Evolutionary conservation across 352 stramenopile species (phyloP), one percentile per base, ranked within the genome.

Genomic region (Phytophthora palmivora): DNA sequence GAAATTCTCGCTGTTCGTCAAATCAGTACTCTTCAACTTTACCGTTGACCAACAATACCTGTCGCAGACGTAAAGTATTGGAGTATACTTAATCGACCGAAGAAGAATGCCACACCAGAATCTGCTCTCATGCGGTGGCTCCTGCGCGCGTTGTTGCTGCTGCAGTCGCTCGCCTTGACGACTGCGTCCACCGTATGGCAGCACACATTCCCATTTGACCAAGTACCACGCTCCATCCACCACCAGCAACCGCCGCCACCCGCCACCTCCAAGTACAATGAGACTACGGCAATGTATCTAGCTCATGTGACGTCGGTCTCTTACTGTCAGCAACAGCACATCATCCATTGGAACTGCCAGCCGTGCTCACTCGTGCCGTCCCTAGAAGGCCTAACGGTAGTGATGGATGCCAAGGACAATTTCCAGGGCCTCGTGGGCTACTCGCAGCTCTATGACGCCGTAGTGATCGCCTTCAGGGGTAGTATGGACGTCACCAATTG

Each of bases 401-500:
- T 95, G 33, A 66, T 87, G n/a, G 84, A 95, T 58, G 53, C 54
- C 11, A 88, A 82, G 19, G 75, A 90, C 45, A 89, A 76, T 43
- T 95, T 95, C 60, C 87, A 95, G 47, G 87, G 87, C 0, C 69
- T 95, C 24, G 76, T 94, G 24, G 87, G 84, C 26, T 95, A 86
- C 74, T 90, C 76, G 33, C 30, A 54, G 15, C 62, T 70, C 1
- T 82, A 82, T 21, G 57, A 87, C 50, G 57, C 80, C 1, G 39
- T 95, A 4, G 45, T 94, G 22, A 55, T 95, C n/a, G 83, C 84
- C 12, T 95, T 93, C 45, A 85, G 87, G 32, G 87, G 87, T 21
- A 92, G 82, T 47, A 94, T 93, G 73, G 82, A 95, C 70, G 53
- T 94, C 33, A 71, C 48, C 8, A 95, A 95, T 57, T 95, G 87